Base-by-base conservation (phyloP, 345 rosid genomes). In the Pistacia vera region DNA sequence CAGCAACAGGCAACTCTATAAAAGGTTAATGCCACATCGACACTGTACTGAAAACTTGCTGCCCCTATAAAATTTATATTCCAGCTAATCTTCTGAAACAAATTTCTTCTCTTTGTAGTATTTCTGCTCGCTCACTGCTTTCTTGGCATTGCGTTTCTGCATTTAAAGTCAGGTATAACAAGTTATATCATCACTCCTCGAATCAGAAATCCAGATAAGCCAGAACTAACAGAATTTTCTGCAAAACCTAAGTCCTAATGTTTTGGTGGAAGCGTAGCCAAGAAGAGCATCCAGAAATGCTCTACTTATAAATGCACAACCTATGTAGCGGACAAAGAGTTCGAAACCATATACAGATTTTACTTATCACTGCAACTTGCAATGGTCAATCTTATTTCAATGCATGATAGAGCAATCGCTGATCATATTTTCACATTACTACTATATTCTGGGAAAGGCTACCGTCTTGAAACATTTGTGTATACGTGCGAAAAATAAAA, bases 81-180 rank as follows among this genome's bases (percentile, higher is more conserved):
- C 12, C 5, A 4, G 46, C 78, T 86, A 91, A 57, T 87, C 91
- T 63, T 87, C 93, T 3, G 90, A 71, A 57, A 89, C 86, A 62
- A 82, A 85, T 4, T 83, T 77, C 83, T 89, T 91, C 88, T 84
- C 86, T 66, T 83, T 86, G 14, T 91, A 91, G 78, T 91, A 91
- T 77, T 85, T 91, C 73, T 88, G 88, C 88, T 91, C 96, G 62
- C 90, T 86, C 30, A 74, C 81, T 66, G 79, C 76, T 78, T 91
- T 91, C 80, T 86, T 91, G 12, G 79, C 79, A 38, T 91, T 91
- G 69, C 96, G 96, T 81, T 82, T 91, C 96, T 91, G 71, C 74
- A 81, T 70, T 30, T 2, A 49, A n/a, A 14, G 12, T 1, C 10
- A 64, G 51, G 60, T 11, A 65, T 55, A 4, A 16, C 16, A 66